Base-by-base conservation (phyloP, 352 stramenopile species). In the Halophytophthora polymorphica region DNA sequence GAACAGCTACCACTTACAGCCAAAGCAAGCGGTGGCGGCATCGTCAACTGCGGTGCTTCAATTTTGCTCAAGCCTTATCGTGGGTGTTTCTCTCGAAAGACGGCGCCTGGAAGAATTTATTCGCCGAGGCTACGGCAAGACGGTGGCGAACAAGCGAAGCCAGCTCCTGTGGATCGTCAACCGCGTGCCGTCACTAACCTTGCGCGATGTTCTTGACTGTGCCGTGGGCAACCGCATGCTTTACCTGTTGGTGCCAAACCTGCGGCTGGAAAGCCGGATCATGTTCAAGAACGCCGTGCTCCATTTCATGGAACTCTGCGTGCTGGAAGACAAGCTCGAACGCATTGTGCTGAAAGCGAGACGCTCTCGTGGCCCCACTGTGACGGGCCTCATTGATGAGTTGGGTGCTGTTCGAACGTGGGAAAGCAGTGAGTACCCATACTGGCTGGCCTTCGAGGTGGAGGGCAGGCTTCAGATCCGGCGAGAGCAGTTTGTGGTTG, bases 391-490 rank as follows among this genome's bases (percentile, higher is more conserved):
- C 35, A 45, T 83, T 2, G 63, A 81, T 17, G 86, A 96, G 19
- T 53, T 94, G 4, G 14, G 50, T 8, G 73, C 63, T 52, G 51
- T 40, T 0, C 69, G 66, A 15, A 21, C 62, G 23, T 96, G 84
- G 84, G 39, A 77, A 23, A 68, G 64, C 10, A 37, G 2, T 0
- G 65, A 83, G 4, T 72, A 87, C 52, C 84, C 84, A 1, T 85
- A 77, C 48, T 96, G 88, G 86, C 63, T 95, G 41, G 81, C 86
- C 18, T 96, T 96, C 60, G 88, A 96, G 59, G 73, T 88, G 1
- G 87, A 96, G 67, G 75, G 77, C 3, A 34, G 59, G 14, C 49
- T 96, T 15, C 79, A 92, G 55, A 96, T 96, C 22, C 73, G 83
- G 0, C 78, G 72, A 15, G 80, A 91, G 33, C 85, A 96, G 52